Evolutionary conservation across 768 basidiomycete genomes (phyloP), one percentile per base, ranked within the genome.

Genomic region (Leccinum boreale): DNA sequence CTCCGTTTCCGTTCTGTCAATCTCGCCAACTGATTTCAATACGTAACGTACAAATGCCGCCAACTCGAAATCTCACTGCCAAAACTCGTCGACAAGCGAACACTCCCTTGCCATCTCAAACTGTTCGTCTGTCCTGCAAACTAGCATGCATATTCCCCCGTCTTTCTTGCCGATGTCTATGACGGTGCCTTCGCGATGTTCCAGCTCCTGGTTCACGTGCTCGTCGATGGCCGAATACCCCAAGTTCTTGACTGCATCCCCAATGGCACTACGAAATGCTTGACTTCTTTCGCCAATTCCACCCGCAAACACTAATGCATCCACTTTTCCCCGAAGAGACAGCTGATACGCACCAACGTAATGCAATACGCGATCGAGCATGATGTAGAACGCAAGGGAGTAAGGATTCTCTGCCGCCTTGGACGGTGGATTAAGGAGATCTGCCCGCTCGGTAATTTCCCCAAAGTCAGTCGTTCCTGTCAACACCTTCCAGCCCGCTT

Each of bases 391-490:
- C 11, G 92, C 91, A 7, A 94, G 77, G 33, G 78, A 74, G 66
- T 77, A 75, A 5, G 69, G 73, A 62, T 81, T 75, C 26, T 58
- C 68, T 48, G 39, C 7, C n/a, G 57, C 50, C 5, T 61, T 64
- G 45, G 70, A 67, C 26, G 57, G 58, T 51, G 65, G 60, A 48
- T 47, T 36, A 15, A 19, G 61, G 23, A 51, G 35, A 33, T 75
- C 73, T 0, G 83, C 78, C 21, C 75, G 76, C 49, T 70, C 57
- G 1, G 82, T 79, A 66, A 96, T 89, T 35, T 77, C 75, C 3
- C 83, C 85, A 69, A 95, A 96, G 70, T 97, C 85, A 28, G 91
- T 84, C 3, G 92, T 92, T 7, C 91, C 91, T 0, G 86, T 81
- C 39, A 94, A 72, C 9, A 89, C 82, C 62, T 86, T 85, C 82